Percentiles rank a stretch among this genome's conserved stretches.
These are phyloP conservation scores for Colletotrichum chlorophyti DNA, from an alignment of 2,329 filamentous ascomycete genomes.

Conservation along the genomic window DNA sequence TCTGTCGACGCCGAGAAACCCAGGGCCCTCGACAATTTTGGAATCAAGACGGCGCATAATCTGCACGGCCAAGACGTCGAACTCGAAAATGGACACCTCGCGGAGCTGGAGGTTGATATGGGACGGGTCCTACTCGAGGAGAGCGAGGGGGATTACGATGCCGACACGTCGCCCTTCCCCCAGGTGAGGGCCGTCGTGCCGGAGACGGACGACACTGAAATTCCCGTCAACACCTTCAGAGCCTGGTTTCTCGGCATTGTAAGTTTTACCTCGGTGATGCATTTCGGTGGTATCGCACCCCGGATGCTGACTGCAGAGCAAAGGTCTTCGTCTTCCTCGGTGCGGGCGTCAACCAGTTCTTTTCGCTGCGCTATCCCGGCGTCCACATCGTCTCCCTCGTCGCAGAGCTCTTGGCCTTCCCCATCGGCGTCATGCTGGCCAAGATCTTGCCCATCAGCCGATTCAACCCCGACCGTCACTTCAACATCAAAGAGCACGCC, in stretches of 20 bases:
- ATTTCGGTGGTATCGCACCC: no score
- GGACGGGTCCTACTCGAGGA: slow-evolving; percentile 6
- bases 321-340: slow-evolving; percentile 34
- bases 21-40: no score
- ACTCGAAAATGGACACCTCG: slow-evolving; percentile 23
- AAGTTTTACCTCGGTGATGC: slow-evolving; percentile 34
- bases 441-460: slow-evolving; percentile 45
- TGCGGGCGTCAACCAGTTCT: slow-evolving; percentile 44
- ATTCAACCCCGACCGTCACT: slow-evolving; percentile 48
- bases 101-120: slow-evolving; percentile 24
- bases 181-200: slow-evolving; percentile 47
- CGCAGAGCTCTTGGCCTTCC: slow-evolving; percentile 46
- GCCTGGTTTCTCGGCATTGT: slow-evolving; percentile 53
- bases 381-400: slow-evolving; percentile 45
- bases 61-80: slow-evolving; percentile 10
- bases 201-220: slow-evolving; percentile 43
- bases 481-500: slow-evolving; percentile 56
- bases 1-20: not conserved
- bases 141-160: slow-evolving; percentile 11
- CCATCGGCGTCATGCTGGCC: slow-evolving; percentile 47
- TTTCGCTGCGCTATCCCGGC: slow-evolving; percentile 47
- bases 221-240: slow-evolving; percentile 44
- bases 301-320: not conserved
- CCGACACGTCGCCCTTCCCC: slow-evolving; percentile 39
- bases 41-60: slow-evolving; percentile 18